phyloP scores from a whole-genome alignment of 192 early-diverging fungal species.

The Backusella parvicylindrica region DNA sequence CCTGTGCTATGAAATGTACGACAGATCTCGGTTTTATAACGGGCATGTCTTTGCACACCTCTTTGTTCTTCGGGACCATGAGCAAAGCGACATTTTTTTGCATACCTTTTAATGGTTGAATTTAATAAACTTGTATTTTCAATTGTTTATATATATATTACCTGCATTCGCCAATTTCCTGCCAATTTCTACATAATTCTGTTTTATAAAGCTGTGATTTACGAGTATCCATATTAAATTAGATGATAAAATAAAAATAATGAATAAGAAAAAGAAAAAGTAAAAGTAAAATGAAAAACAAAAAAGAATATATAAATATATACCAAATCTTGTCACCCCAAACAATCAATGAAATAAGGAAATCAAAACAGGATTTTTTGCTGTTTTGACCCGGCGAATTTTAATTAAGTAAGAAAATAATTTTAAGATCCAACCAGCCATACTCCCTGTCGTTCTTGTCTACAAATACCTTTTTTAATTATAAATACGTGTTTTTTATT shows the following conservation, averaged over 20 bases:
- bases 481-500: background rate
- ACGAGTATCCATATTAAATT: background rate
- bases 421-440: constrained; percentile 10
- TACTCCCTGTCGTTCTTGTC: background rate
- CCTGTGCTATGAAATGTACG: constrained; percentile 86
- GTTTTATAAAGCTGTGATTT: constrained; percentile 40
- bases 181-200: constrained; percentile 47
- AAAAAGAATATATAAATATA: background rate
- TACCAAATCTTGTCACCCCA: background rate
- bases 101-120: constrained; percentile 60
- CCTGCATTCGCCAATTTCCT: constrained; percentile 46
- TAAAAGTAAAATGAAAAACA: constrained; percentile 3
- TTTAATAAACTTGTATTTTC: background rate
- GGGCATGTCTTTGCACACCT: constrained; percentile 78
- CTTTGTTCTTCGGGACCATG: constrained; percentile 80
- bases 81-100: constrained; percentile 92
- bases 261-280: background rate
- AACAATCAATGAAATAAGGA: constrained; percentile 7
- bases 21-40: constrained; percentile 96
- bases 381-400: background rate
- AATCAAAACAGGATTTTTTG: background rate
- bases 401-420: constrained; percentile 4
- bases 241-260: background rate
- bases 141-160: constrained; percentile 9
- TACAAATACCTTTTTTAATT: background rate